Conservation (phyloP, 768 basidiomycete species). For the Neoboletus brunneissimus region DNA sequence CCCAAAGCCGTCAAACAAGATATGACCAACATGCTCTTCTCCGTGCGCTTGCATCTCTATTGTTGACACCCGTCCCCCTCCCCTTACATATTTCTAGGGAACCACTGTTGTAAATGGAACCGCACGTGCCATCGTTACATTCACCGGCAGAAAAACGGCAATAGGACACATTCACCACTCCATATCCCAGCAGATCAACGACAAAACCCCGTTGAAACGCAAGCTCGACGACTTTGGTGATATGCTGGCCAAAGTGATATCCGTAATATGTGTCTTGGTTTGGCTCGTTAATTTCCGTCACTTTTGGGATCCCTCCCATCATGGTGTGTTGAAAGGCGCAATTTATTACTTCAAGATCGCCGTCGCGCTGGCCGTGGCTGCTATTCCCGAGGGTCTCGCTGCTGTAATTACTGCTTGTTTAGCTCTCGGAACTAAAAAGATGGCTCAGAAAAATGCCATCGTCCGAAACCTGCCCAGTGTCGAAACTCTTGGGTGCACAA, state of each 20-base stretch:
- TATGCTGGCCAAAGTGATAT: constrained; percentile 95
- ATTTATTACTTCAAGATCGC: constrained; percentile 99
- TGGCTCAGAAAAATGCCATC: constrained; percentile 99
- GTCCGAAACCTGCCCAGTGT: constrained; percentile 95
- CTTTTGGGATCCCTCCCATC: constrained; percentile 94
- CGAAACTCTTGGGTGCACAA: constrained; percentile 96
- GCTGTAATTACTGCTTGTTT: constrained; percentile 97
- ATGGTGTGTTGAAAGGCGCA: constrained; percentile 86
- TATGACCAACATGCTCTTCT: constrained; percentile 95
- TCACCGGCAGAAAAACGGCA: constrained; percentile 83
- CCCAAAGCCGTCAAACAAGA: constrained; percentile 90
- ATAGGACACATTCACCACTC: constrained; percentile 98
- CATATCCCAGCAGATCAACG: constrained; percentile 87
- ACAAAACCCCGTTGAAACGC: constrained; percentile 96
- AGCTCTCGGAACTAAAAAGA: constrained; percentile 96
- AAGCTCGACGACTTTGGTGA: constrained; percentile 99
- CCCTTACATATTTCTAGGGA: constrained; percentile 49
- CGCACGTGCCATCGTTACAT: constrained; percentile 82
- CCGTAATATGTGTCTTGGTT: constrained; percentile 94
- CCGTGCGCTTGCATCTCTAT: constrained; percentile 43
- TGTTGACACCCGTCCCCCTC: background rate
- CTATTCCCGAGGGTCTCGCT: constrained; percentile 97
- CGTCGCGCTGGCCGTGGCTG: constrained; percentile 97
- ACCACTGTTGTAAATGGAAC: constrained; percentile 95
- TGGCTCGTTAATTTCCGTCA: constrained; percentile 97